Evolutionary conservation across 31 red algal genomes (phyloP), one percentile per base, ranked within the genome.

Genomic region (Odonthalia washingtoniensis): DNA sequence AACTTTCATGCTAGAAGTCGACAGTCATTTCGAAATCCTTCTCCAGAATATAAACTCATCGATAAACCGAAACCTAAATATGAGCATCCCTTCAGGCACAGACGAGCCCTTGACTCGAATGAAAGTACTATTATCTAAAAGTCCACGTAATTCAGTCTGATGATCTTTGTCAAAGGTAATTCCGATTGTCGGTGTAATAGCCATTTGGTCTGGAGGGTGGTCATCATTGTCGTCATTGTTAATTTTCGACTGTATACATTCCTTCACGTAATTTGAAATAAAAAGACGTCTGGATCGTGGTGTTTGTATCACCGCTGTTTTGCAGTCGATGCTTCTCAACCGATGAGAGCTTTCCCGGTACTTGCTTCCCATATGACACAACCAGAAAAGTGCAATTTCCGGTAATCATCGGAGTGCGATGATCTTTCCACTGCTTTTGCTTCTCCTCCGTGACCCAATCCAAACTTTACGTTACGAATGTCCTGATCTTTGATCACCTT

Each of bases 1-100:
- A 72, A 85, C 65, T 85, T 85, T 65, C 73, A n/a, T 6, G 67
- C 81, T 24, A 85, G 65, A 27, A 85, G 81, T 74, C 81, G 66
- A 85, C 62, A 72, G 39, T 85, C 73, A n/a, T 72, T 30, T 1
- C 60, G 5, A 21, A 63, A 9, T 5, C 65, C 40, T 31, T 40
- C 63, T 21, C 69, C 28, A 3, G 43, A 21, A 21, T 49, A 44
- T 83, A 37, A 63, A 46, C 24, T 27, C 40, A 46, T 70, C 65
- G 39, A 85, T 65, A 12, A 72, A 70, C 43, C 67, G 1, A 0
- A 66, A 70, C 32, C 64, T 66, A 39, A 70, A 85, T 30, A 85
- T 73, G n/a, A 34, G 67, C 1, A 70, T 33, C 34, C 2, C 81
- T 62, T 62, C 42, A 12, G 64, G 65, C 5, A 85, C 39, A 1